Percentiles rank a stretch among this genome's conserved stretches.
These are phyloP conservation scores for Pseudogymnoascus sp. DNA, from an alignment of 2,329 filamentous ascomycete species.

Conservation along the genomic window DNA sequence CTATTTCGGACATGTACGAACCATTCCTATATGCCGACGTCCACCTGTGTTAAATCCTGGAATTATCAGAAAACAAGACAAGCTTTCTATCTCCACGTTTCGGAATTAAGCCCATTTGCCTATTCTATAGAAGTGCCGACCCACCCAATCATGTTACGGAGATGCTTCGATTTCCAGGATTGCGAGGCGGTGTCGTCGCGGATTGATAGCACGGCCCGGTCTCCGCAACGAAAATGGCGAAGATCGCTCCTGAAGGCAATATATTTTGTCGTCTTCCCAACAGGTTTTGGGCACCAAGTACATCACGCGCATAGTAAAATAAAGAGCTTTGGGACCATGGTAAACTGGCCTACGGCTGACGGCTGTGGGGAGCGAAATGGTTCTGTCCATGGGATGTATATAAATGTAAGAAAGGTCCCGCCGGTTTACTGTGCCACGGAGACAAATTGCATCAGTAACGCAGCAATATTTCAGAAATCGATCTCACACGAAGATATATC, in stretches of 20 bases:
- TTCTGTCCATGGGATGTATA: neutral
- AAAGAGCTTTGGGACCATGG: neutral
- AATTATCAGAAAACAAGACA: neutral
- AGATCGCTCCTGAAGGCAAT: conserved; percentile 2
- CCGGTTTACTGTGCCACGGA: neutral
- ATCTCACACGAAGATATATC: conserved; percentile 6
- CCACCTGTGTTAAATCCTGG: neutral
- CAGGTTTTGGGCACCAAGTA: neutral
- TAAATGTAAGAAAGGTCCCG: neutral
- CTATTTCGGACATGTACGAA: neutral
- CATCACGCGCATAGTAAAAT: neutral
- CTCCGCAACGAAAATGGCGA: conserved; percentile 2
- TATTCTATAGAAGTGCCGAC: conserved; percentile 2
- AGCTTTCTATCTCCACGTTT: conserved; percentile 1
- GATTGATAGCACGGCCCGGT: conserved; percentile 4
- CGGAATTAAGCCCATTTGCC: neutral
- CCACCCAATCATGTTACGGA: neutral
- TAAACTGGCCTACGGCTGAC: neutral
- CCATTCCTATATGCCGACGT: neutral
- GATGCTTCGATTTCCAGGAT: neutral
- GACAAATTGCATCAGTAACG: neutral
- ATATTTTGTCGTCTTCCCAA: neutral
- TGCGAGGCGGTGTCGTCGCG: neutral
- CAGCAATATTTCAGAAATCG: neutral
- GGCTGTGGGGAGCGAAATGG: neutral